Base-by-base conservation (phyloP, 257 asterid genomes). In the Euphrasia confusa region DNA sequence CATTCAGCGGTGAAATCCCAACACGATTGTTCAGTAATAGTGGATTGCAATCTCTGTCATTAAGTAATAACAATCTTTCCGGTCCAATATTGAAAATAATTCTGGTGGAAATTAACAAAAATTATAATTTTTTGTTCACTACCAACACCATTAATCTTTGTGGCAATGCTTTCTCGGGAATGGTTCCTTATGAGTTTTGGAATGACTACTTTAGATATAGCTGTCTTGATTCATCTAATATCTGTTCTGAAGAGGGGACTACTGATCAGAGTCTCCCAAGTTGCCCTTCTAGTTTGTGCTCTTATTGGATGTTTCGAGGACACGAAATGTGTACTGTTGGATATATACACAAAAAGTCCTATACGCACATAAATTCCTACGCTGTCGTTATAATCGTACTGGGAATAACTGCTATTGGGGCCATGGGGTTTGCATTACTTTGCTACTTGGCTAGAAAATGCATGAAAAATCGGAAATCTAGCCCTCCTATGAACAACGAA, bases 141-240 rank as follows among this genome's bases (percentile, higher is more conserved):
- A 24, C 82, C n/a, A n/a, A n/a, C 79, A 21, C 26, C 42, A 8
- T 77, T 42, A 13, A 42, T 47, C 62, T 74, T 35, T 74, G 73
- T 21, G 24, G 24, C 24, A 21, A 21, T 21, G 1, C 0, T 21
- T 21, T 21, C 24, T 21, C 24, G 24, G 24, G 24, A 21, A 21
- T 21, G 24, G 24, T 21, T 39, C 74, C 79, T 13, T n/a, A 6
- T 11, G 72, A 78, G 54, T 61, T 65, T 60, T 66, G 74, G 60
- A 65, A 60, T 15, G 11, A 9, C n/a, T 35, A 11, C 44, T 68
- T 61, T 33, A 32, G 2, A 37, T 54, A 71, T 5, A 60, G 58
- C 32, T 78, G 79, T 17, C 64, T 78, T 45, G 79, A 78, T 3
- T 44, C 0, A 4, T 61, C 56, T 17, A 78, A 71, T 50, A 66